A percentile compares a stretch with the other conserved stretches of the same genome.
Conservation (phyloP, 2,329 filamentous ascomycete genomes). For the Colletotrichum australisinense region DNA sequence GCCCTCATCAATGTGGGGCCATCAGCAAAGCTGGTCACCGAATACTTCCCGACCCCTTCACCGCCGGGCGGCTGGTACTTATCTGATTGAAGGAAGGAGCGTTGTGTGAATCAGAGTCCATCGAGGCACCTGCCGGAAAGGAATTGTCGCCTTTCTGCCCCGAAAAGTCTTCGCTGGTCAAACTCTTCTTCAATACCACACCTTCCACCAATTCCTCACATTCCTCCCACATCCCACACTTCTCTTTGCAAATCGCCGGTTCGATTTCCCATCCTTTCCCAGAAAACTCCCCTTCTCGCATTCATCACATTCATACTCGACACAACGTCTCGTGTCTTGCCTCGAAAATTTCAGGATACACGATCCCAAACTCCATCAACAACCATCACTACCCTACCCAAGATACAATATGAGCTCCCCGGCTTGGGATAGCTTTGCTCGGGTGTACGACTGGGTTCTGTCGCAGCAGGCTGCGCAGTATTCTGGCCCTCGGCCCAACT, state of each 20-base stretch:
- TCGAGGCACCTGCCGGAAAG: constrained; percentile 2
- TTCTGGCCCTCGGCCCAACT: background rate
- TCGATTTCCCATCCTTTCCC: background rate
- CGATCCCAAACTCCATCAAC: background rate
- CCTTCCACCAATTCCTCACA: background rate
- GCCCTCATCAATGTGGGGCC: constrained; percentile 10
- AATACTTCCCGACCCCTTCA: background rate
- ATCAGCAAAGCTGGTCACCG: background rate
- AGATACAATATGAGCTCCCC: background rate
- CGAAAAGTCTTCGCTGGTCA: background rate
- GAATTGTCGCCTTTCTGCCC: background rate
- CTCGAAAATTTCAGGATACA: background rate
- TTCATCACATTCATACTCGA: background rate
- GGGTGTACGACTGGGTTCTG: background rate
- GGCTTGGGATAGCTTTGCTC: background rate
- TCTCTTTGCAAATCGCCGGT: background rate
- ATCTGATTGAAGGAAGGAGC: background rate
- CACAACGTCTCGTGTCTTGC: background rate
- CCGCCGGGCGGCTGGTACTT: background rate
- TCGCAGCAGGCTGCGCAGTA: background rate
- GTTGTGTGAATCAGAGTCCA: background rate
- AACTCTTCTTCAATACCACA: background rate
- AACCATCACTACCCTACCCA: background rate
- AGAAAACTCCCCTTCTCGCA: background rate
- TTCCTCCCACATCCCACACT: background rate